Conservation (phyloP, 1,139 yeast genomes). For the Kazachstania sp. region DNA sequence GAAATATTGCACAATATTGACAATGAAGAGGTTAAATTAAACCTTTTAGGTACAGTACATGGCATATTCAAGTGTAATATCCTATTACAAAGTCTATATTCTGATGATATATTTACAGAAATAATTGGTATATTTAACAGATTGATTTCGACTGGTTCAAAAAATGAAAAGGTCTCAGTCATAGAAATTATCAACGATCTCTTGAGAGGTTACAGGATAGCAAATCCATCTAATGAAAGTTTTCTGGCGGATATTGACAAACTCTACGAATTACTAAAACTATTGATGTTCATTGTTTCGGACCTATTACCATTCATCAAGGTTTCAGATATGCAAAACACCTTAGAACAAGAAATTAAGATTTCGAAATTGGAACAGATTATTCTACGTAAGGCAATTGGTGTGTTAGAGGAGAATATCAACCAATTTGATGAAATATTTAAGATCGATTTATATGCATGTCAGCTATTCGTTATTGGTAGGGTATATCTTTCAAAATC, state of each 20-base stretch:
- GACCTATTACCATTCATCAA: slow-evolving; percentile 53
- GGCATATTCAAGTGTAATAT: slow-evolving; percentile 50
- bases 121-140: slow-evolving; percentile 70
- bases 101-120: slow-evolving; percentile 67
- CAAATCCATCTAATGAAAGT: slow-evolving; percentile 29
- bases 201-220: slow-evolving; percentile 29
- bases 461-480: slow-evolving; percentile 57
- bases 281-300: slow-evolving; percentile 59
- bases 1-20: slow-evolving; percentile 42
- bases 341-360: slow-evolving; percentile 15
- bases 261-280: slow-evolving; percentile 67
- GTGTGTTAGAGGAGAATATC: slow-evolving; percentile 54
- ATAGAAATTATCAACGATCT: slow-evolving; percentile 50
- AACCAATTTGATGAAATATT: slow-evolving; percentile 58
- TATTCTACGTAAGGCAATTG: slow-evolving; percentile 46
- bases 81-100: slow-evolving; percentile 53
- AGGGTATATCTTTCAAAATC: slow-evolving; percentile 36
- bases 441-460: slow-evolving; percentile 59
- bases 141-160: slow-evolving; percentile 51
- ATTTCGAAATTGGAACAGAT: slow-evolving; percentile 33
- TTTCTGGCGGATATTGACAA: slow-evolving; percentile 58
- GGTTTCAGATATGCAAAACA: slow-evolving; percentile 33
- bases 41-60: slow-evolving; percentile 46
- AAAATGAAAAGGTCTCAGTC: slow-evolving; percentile 44
- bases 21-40: slow-evolving; percentile 26